phyloP scores from a whole-genome alignment of 2,329 filamentous ascomycete species.

The Emmonsia crescens region DNA sequence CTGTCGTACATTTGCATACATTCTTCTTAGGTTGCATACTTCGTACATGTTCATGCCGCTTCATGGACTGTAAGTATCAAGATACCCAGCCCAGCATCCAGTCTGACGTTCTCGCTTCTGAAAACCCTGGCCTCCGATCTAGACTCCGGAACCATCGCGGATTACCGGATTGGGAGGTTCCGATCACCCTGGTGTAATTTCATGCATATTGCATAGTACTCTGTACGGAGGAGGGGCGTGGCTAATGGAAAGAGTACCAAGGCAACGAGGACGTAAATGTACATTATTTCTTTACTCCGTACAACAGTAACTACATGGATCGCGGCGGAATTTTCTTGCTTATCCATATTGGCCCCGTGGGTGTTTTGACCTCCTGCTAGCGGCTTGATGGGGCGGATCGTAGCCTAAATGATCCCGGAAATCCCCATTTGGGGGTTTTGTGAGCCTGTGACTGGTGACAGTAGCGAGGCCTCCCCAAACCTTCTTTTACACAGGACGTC shows the following conservation, averaged over 20 bases:
- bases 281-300: background rate
- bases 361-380: conserved; percentile 5
- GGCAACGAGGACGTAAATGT: background rate
- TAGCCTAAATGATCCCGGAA: background rate
- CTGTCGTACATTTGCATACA: background rate
- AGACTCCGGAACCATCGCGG: background rate
- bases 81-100: background rate
- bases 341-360: too few relatives aligned
- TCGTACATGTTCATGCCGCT: background rate
- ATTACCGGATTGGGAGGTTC: background rate
- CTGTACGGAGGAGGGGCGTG: background rate
- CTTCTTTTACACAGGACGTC: background rate
- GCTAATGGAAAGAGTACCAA: background rate
- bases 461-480: background rate
- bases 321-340: background rate
- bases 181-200: background rate
- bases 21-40: background rate
- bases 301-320: too few relatives aligned
- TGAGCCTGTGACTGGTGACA: background rate
- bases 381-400: background rate
- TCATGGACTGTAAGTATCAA: background rate
- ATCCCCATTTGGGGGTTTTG: background rate
- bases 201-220: too few relatives aligned
- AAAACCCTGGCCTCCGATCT: background rate
- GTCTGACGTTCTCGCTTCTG: background rate